Percentiles rank a stretch among this genome's conserved stretches.
phyloP scores from a whole-genome alignment of 495 filamentous ascomycete genomes.

The Aspergillus nidulans region DNA sequence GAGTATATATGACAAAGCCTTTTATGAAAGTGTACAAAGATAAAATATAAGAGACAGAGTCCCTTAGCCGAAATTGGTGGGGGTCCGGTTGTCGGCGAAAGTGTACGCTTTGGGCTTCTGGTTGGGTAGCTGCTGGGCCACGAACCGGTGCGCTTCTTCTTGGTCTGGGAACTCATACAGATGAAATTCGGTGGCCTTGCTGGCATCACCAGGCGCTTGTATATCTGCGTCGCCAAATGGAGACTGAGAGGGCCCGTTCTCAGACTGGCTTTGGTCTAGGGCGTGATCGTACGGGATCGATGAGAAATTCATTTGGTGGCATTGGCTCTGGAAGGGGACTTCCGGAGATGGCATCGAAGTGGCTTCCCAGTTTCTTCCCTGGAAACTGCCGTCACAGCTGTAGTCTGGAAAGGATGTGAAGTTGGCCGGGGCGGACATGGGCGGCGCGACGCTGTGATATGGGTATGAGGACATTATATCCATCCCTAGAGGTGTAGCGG shows the following conservation, averaged over 20 bases:
- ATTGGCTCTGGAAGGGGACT: slow-evolving; percentile 26
- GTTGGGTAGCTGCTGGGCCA: slow-evolving; percentile 36
- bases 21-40: slow-evolving; percentile 14
- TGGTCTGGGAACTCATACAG: slow-evolving; percentile 45
- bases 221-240: slow-evolving; percentile 36
- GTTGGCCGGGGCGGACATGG: slow-evolving; percentile 45
- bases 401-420: slow-evolving; percentile 42
- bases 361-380: slow-evolving; percentile 41
- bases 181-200: slow-evolving; percentile 37
- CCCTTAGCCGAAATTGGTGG: slow-evolving; percentile 28
- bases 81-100: slow-evolving; percentile 41
- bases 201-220: slow-evolving; percentile 24
- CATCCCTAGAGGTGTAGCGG: slow-evolving; percentile 40
- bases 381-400: slow-evolving; percentile 25
- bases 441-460: slow-evolving; percentile 36
- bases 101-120: slow-evolving; percentile 42
- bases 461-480: slow-evolving; percentile 35
- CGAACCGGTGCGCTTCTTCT: slow-evolving; percentile 34
- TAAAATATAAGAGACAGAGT: slow-evolving; percentile 10
- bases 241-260: slow-evolving; percentile 30
- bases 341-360: slow-evolving; percentile 40
- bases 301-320: slow-evolving; percentile 34
- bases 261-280: slow-evolving; percentile 25
- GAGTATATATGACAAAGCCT: slow-evolving; percentile 4
- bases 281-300: slow-evolving; percentile 32